These are phyloP conservation scores for Leishmania major DNA, from an alignment of 208 protist species.

Conservation along the genomic window DNA sequence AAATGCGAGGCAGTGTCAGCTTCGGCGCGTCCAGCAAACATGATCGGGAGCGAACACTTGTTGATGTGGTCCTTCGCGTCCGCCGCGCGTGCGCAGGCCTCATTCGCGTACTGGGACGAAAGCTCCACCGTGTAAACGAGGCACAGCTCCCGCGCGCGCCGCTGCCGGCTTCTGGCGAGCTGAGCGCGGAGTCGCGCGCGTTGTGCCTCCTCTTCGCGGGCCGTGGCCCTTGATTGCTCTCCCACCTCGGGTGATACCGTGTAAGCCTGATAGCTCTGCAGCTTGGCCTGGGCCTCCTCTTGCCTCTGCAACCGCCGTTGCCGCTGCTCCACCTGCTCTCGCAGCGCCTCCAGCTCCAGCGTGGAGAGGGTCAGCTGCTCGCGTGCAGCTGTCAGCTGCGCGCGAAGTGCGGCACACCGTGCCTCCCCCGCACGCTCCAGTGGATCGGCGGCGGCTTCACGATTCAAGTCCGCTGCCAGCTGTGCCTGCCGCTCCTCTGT, in stretches of 20 bases:
- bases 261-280: slow-evolving; percentile 8
- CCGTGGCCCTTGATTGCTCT: background rate
- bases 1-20: slow-evolving; percentile 30
- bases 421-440: slow-evolving; percentile 15
- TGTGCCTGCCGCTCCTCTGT: slow-evolving; percentile 27
- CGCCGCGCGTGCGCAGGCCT: slow-evolving; percentile 10
- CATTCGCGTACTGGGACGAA: slow-evolving; percentile 27
- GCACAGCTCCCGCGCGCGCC: slow-evolving; percentile 29
- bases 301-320: slow-evolving; percentile 27
- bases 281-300: slow-evolving; percentile 30
- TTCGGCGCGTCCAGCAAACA: slow-evolving; percentile 18
- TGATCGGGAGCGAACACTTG: slow-evolving; percentile 25
- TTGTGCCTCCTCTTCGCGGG: slow-evolving; percentile 32
- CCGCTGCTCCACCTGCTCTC: slow-evolving; percentile 30
- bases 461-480: slow-evolving; percentile 31
- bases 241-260: slow-evolving; percentile 2
- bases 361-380: slow-evolving; percentile 37
- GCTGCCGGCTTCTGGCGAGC: slow-evolving; percentile 31
- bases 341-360: slow-evolving; percentile 39
- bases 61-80: slow-evolving; percentile 43
- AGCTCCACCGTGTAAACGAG: slow-evolving; percentile 42
- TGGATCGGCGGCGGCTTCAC: slow-evolving; percentile 5
- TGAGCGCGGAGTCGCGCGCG: slow-evolving; percentile 38
- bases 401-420: slow-evolving; percentile 38
- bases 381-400: slow-evolving; percentile 33